A percentile compares a stretch with the other conserved stretches of the same genome.
Conservation (phyloP, 2,329 filamentous ascomycete genomes). For the Allantophomopsis lycopodina region DNA sequence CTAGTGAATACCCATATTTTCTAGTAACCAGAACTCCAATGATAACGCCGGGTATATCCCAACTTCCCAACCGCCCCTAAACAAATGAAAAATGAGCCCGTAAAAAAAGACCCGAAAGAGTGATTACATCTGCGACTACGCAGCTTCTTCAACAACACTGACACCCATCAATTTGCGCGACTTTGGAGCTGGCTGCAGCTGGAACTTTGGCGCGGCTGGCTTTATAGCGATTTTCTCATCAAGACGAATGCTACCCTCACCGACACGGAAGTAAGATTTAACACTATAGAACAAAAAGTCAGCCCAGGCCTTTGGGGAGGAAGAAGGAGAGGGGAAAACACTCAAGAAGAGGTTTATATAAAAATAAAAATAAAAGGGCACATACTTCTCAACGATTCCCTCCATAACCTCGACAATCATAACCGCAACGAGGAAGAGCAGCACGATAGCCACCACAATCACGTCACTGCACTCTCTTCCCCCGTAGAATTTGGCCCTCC, state of each 20-base stretch:
- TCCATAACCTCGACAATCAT: slow-evolving; percentile 11
- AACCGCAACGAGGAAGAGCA: slow-evolving; percentile 12
- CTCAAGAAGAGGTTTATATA: too few species aligned
- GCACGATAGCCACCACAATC: slow-evolving; percentile 15
- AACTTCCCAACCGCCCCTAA: too few species aligned
- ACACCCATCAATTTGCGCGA: background rate
- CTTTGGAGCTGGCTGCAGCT: background rate
- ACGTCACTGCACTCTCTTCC: slow-evolving; percentile 12
- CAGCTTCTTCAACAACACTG: too few species aligned
- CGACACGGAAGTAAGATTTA: background rate
- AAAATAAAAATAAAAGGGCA: too few species aligned
- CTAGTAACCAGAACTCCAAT: too few species aligned
- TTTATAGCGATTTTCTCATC: background rate
- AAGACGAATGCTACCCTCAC: background rate
- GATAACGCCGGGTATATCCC: too few species aligned
- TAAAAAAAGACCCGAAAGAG: too few species aligned
- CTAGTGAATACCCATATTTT: too few species aligned
- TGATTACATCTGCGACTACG: too few species aligned
- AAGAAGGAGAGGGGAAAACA: too few species aligned
- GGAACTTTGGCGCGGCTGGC: background rate
- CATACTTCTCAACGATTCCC: slow-evolving; percentile 9
- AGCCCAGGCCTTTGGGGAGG: too few species aligned
- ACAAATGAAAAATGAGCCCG: too few species aligned
- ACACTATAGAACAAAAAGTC: background rate
- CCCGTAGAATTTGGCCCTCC: background rate